These are phyloP conservation scores for Protoeuglena noctilucae DNA, from an alignment of 139 green algal species.

Conservation along the genomic window DNA sequence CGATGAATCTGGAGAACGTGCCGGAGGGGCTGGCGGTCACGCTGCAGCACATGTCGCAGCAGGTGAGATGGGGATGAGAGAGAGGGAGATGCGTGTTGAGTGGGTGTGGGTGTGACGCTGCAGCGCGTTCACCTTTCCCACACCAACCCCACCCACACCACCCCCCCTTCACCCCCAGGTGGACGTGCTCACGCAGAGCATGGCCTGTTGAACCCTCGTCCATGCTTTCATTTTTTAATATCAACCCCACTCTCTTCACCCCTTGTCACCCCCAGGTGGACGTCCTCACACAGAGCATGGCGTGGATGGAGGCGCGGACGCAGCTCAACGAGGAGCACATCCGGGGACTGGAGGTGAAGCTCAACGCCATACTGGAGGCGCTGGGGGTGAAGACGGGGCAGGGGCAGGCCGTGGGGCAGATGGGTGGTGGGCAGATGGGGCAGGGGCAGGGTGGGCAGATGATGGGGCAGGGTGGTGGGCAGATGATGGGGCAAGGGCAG, in stretches of 20 bases:
- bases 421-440: no score
- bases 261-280: no score
- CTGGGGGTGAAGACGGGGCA: background rate
- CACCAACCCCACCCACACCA: no score
- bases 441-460: no score
- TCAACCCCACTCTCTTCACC: no score
- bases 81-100: no score
- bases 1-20: background rate
- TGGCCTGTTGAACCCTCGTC: no score
- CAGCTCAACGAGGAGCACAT: constrained; percentile 54
- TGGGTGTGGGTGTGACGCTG: constrained; percentile 39
- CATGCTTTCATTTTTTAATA: no score
- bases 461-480: no score
- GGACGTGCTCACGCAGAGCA: constrained; percentile 46
- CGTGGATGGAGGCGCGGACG: constrained; percentile 54
- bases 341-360: constrained; percentile 10
- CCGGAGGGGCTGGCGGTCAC: constrained; percentile 29
- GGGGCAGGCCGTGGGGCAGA: no score
- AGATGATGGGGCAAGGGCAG: no score
- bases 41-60: constrained; percentile 28
- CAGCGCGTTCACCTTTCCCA: constrained; percentile 59
- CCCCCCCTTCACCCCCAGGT: constrained; percentile 61
- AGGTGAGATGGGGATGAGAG: no score
- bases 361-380: background rate
- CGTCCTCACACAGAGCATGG: constrained; percentile 38